Evolutionary conservation across 148 eudicot species (phyloP), one percentile per base, ranked within the genome.

Genomic region (Cornus controversa): DNA sequence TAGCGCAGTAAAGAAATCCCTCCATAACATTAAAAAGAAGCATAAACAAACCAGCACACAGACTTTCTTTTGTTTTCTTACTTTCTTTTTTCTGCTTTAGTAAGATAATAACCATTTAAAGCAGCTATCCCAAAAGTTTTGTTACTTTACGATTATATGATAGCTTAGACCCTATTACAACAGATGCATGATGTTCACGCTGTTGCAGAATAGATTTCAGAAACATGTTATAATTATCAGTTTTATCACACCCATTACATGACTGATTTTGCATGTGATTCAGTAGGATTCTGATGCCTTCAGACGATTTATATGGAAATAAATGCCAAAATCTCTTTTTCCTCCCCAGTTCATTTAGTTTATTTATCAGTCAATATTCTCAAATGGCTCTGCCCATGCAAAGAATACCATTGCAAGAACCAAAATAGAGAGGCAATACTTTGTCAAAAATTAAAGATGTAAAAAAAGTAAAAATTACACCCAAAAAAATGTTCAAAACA

Each of bases 211-310:
- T 57, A 54, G 66, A 54, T 72, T 54, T 29, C 27, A 29, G 23
- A 72, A 72, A 72, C 26, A 29, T 5, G 11, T 10, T 29, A 1
- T 10, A 22, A 28, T 72, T 54, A 57, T 72, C 26, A 4, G 23
- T 47, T 73, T 23, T 73, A 58, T 29, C 22, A 37, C 47, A 54
- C 28, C 47, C 66, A 73, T 54, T 26, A 73, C 27, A 58, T n/a
- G 27, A 13, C 31, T 8, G 1, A 58, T 57, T 73, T 31, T 58
- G 10, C 34, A 54, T 5, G 10, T 57, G 5, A 10, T 4, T 11
- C 58, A 10, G 75, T 53, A 10, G 50, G 42, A 57, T 11, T 2
- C 10, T 45, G 50, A 45, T 45, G 50, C 50, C 50, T 8, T 45
- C 50, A 45, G 50, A 45, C 7, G 13, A 11, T 45, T 45, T 11